These are phyloP conservation scores for Colletotrichum ledebouriae DNA, from an alignment of 2,329 filamentous ascomycete species.

Conservation along the genomic window DNA sequence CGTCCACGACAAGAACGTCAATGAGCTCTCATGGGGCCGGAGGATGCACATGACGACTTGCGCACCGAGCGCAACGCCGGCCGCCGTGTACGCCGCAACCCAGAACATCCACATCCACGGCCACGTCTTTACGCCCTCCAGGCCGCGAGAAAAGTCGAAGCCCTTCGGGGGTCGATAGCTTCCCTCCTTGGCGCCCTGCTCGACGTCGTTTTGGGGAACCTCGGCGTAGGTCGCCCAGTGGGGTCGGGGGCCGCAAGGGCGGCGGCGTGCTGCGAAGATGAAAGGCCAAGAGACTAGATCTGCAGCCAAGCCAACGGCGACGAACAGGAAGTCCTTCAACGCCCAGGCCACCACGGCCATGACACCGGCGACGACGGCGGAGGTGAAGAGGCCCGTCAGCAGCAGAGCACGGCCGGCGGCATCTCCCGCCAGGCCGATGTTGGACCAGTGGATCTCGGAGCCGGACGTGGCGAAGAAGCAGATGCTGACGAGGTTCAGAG, in stretches of 20 bases:
- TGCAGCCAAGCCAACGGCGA: slow-evolving; percentile 43
- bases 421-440: slow-evolving; percentile 50
- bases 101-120: slow-evolving; percentile 10
- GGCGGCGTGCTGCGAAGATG: slow-evolving; percentile 23
- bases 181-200: slow-evolving; percentile 26
- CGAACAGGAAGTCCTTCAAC: slow-evolving; percentile 46
- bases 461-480: slow-evolving; percentile 52
- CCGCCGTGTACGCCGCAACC: slow-evolving; percentile 34
- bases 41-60: slow-evolving; percentile 43
- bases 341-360: slow-evolving; percentile 45
- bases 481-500: slow-evolving; percentile 29
- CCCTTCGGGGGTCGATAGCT: slow-evolving; percentile 34
- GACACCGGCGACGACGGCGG: slow-evolving; percentile 41
- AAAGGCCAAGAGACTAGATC: slow-evolving; percentile 48
- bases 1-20: slow-evolving; percentile 54
- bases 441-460: slow-evolving; percentile 53
- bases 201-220: slow-evolving; percentile 47
- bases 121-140: slow-evolving; percentile 21
- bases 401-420: slow-evolving; percentile 49
- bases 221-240: slow-evolving; percentile 42
- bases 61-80: slow-evolving; percentile 41
- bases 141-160: slow-evolving; percentile 19
- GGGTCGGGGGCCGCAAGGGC: slow-evolving; percentile 18
- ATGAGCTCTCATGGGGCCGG: slow-evolving; percentile 49
- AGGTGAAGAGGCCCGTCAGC: slow-evolving; percentile 49